These are phyloP conservation scores for Borovskyia barvae DNA, from an alignment of 208 protist species.

Conservation along the genomic window DNA sequence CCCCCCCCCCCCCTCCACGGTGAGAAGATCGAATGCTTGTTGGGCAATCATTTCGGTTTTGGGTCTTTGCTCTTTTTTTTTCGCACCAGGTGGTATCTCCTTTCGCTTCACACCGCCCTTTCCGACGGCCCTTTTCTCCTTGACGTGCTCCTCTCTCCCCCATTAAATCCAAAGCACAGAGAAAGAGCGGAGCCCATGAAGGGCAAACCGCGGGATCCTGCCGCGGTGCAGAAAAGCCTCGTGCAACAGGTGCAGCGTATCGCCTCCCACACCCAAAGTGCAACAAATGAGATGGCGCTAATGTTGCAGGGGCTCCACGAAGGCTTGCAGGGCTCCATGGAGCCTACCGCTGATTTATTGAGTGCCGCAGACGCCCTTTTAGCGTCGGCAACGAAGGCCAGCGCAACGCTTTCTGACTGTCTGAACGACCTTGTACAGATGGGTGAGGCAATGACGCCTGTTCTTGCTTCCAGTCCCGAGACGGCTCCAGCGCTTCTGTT, in stretches of 20 bases:
- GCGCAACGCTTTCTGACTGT: constrained; percentile 35
- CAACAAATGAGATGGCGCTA: constrained; percentile 18
- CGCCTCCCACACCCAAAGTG: constrained; percentile 18
- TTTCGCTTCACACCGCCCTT: too few species aligned
- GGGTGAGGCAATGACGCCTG: constrained; percentile 62
- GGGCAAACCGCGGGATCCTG: constrained; percentile 7
- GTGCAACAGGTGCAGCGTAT: constrained; percentile 29
- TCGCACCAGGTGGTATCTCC: too few species aligned
- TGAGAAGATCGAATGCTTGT: too few species aligned
- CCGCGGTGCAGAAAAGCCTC: constrained; percentile 15
- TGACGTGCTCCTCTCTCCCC: background rate
- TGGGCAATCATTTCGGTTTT: too few species aligned
- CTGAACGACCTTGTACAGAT: constrained; percentile 58
- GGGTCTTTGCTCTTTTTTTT: too few species aligned
- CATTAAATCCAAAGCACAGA: background rate
- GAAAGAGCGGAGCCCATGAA: background rate
- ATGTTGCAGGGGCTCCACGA: constrained; percentile 16
- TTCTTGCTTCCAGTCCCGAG: constrained; percentile 50
- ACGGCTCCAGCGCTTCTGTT: constrained; percentile 45
- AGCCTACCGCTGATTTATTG: constrained; percentile 18
- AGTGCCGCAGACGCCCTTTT: constrained; percentile 10
- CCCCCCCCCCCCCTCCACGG: too few species aligned
- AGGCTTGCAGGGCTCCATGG: constrained; percentile 8
- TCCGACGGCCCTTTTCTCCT: too few species aligned
- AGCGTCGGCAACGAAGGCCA: constrained; percentile 7